Evolutionary conservation across 139 green algal species (phyloP).

Genomic region (Parachlorella kessleri): DNA sequence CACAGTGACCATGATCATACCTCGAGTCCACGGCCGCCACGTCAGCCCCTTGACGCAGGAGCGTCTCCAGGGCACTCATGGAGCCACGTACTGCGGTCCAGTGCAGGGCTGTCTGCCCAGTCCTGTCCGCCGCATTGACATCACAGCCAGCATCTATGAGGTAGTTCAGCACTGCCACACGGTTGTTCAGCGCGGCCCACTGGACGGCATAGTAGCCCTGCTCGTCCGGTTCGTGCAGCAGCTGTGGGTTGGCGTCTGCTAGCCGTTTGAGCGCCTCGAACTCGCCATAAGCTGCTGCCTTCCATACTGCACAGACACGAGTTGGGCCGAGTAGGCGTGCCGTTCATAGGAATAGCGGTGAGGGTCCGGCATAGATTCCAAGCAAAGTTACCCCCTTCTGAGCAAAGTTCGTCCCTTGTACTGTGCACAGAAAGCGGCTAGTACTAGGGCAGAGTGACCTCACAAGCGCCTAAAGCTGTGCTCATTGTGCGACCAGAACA

Average conservation of each 20-base stretch:
- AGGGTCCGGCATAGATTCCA: too few species aligned
- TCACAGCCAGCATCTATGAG: conserved; percentile 69
- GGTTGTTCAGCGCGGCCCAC: conserved; percentile 96
- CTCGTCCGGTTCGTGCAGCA: conserved; percentile 64
- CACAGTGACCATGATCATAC: background rate
- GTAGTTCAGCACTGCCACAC: conserved; percentile 66
- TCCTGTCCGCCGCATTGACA: conserved; percentile 71
- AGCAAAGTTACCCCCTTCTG: too few species aligned
- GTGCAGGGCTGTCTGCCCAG: conserved; percentile 87
- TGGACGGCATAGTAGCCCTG: conserved; percentile 75
- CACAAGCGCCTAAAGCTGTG: too few species aligned
- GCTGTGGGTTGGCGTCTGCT: conserved; percentile 49
- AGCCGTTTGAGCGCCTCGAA: conserved; percentile 72
- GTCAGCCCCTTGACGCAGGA: conserved; percentile 68
- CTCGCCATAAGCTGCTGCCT: conserved; percentile 84
- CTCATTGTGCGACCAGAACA: too few species aligned
- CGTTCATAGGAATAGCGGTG: too few species aligned
- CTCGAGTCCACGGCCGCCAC: conserved; percentile 30
- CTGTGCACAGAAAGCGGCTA: too few species aligned
- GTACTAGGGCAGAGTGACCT: too few species aligned
- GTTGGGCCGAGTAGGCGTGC: too few species aligned
- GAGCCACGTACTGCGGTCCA: conserved; percentile 86
- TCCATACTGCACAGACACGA: conserved; percentile 54
- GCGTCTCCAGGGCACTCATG: conserved; percentile 72
- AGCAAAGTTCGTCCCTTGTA: too few species aligned